Conservation (phyloP, 2,329 filamentous ascomycete species). For the Uncinocarpus reesii region DNA sequence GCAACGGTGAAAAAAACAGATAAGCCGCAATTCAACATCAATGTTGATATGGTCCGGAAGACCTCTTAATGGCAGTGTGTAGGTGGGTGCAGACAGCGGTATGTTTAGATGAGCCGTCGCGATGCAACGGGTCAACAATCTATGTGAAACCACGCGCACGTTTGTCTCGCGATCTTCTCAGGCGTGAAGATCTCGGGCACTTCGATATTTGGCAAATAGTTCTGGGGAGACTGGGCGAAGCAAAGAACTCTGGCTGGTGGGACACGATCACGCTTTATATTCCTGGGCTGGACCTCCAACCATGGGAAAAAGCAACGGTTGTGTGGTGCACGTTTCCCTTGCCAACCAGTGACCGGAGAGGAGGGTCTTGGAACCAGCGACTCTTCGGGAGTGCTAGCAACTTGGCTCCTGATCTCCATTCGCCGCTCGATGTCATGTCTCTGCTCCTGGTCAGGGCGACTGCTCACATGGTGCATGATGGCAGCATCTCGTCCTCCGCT, state of each 20-base stretch:
- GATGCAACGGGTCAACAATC: neutral
- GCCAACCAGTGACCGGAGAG: no score
- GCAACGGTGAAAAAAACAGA: slow-evolving; percentile 5
- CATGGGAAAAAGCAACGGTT: no score
- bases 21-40: slow-evolving; percentile 10
- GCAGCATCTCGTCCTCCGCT: neutral
- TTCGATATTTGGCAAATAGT: no score
- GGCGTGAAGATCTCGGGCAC: neutral
- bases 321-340: no score
- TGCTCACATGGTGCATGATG: slow-evolving; percentile 4
- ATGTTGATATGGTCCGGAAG: slow-evolving; percentile 4
- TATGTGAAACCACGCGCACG: neutral
- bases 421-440: neutral
- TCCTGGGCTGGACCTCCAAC: no score
- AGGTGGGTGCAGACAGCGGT: neutral
- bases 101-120: neutral
- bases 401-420: neutral
- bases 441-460: neutral
- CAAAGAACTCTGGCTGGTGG: neutral
- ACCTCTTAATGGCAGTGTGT: neutral
- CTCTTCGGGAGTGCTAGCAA: neutral
- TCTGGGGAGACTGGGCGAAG: neutral
- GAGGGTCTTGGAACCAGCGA: no score
- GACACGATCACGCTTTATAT: neutral
- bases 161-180: neutral